A percentile compares a stretch with the other conserved stretches of the same genome.
Evolutionary conservation across 768 basidiomycete species (phyloP).

Genomic region (Polyporus arcularius): DNA sequence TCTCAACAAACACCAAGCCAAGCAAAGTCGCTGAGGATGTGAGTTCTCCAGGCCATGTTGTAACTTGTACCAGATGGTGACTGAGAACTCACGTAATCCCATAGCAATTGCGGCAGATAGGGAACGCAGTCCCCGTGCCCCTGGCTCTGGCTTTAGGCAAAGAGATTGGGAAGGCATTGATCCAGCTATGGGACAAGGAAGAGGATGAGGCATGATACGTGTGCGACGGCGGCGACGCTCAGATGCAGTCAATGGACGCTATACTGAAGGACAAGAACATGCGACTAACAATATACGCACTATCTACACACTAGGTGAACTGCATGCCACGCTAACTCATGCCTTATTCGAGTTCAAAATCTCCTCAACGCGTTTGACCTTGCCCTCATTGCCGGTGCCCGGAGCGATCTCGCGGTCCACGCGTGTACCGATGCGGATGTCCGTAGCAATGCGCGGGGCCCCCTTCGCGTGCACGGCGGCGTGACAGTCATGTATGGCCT

Average conservation of each 20-base stretch:
- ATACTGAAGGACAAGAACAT: background rate
- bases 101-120: constrained; percentile 77
- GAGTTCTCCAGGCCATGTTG: constrained; percentile 25
- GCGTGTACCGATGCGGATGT: constrained; percentile 94
- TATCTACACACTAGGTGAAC: background rate
- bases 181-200: constrained; percentile 46
- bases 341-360: constrained; percentile 63
- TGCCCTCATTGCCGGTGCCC: constrained; percentile 75
- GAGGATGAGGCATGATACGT: constrained; percentile 33
- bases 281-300: background rate
- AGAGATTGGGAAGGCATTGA: constrained; percentile 44
- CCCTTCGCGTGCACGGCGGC: constrained; percentile 80
- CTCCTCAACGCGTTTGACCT: constrained; percentile 79
- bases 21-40: constrained; percentile 52
- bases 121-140: constrained; percentile 77
- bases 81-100: constrained; percentile 2
- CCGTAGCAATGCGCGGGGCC: constrained; percentile 78
- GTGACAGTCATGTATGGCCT: constrained; percentile 92
- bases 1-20: constrained; percentile 43
- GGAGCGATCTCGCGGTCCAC: constrained; percentile 62
- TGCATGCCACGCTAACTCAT: constrained; percentile 23
- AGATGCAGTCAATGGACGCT: no score
- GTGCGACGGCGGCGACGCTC: no score
- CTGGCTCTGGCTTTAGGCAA: constrained; percentile 64
- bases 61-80: background rate